Evolutionary conservation across 371 early-diverging fungal genomes (phyloP), one percentile per base, ranked within the genome.

Genomic region (Mortierella sp.): DNA sequence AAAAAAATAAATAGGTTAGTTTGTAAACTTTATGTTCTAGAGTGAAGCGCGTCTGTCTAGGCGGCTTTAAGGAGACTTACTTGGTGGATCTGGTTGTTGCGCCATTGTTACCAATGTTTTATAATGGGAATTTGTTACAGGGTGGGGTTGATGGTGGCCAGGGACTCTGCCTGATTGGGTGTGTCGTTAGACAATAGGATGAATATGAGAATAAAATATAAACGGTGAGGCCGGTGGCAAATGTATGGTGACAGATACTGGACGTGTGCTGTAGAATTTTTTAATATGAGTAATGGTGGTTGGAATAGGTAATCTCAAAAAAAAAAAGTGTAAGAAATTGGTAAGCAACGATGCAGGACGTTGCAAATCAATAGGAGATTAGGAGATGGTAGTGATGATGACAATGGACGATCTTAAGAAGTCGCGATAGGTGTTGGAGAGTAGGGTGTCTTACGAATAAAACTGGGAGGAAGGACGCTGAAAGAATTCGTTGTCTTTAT

Each of bases 51-150:
- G 32, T 19, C 13, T 1, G 5, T 19, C 1, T 45, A 3, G n/a
- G 19, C 6, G 19, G 10, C 45, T 45, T 19, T 26, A n/a, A 54
- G 7, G 19, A 42, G 26, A 61, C 68, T 54, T 61, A 68, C 68
- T 61, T 31, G 61, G 15, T 5, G 61, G 17, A 42, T 61, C 61
- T 51, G 61, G 68, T 35, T 10, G 47, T 40, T 63, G 58, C 6
- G 70, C n/a, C 64, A 70, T 70, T 23, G 49, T 55, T 60, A 53
- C 4, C n/a, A 22, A 32, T 34, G 26, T 34, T 12, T 56, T 26
- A 19, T 26, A n/a, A 49, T n/a, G n/a, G 15, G 7, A 53, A 29
- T 7, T 28, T 28, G 1, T 51, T 51, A 51, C n/a, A 6, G 19
- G 49, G 7, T 8, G 7, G 49, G 49, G 17, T 49, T 19, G 6